Base-by-base conservation (phyloP, 2,329 filamentous ascomycete species). In the Phaeosphaeria sp. region DNA sequence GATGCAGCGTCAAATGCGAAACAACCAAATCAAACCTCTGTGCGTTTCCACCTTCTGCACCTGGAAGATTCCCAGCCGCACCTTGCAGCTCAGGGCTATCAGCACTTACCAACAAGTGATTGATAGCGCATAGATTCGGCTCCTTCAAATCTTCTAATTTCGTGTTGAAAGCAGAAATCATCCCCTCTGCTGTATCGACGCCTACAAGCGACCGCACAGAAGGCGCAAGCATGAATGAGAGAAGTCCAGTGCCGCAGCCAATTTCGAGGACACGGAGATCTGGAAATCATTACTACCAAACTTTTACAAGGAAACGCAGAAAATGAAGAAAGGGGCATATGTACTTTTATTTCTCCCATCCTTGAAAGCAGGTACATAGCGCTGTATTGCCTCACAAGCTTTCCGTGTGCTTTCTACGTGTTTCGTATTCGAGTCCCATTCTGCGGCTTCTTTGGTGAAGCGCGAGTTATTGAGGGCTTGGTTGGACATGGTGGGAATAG, bases 181-280 rank as follows among this genome's bases (percentile, higher is more conserved):
- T 87, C 51, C 83, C 84, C 17, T 78, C 68, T 2, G 84, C 81
- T 0, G 83, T 80, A 61, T 87, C 85, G 20, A 87, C 78, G 43
- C 84, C 84, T 2, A 84, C 79, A 5, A 87, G 68, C 7, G 75
- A 77, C 43, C 76, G 78, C 5, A 82, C 79, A 30, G 80, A 72
- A 0, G 84, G 83, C 0, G 84, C 80, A 2, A 85, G 73, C 9
- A 73, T 75, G 47, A 84, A 76, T 10, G 82, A 83, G 22, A 87
- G 78, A 0, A 86, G 78, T 9, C 84, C 84, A 3, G 84, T 87
- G 49, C 84, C 84, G 62, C 83, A 85, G 52, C 84, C 84, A 18
- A 87, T 80, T 70, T 87, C 85, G 2, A 87, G 81, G 7, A 86
- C 78, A 55, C 84, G 77, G 25, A 81, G 68, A 15, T 69, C 73